Conservation (phyloP, 495 filamentous ascomycete genomes). For the Tuber calosporum region DNA sequence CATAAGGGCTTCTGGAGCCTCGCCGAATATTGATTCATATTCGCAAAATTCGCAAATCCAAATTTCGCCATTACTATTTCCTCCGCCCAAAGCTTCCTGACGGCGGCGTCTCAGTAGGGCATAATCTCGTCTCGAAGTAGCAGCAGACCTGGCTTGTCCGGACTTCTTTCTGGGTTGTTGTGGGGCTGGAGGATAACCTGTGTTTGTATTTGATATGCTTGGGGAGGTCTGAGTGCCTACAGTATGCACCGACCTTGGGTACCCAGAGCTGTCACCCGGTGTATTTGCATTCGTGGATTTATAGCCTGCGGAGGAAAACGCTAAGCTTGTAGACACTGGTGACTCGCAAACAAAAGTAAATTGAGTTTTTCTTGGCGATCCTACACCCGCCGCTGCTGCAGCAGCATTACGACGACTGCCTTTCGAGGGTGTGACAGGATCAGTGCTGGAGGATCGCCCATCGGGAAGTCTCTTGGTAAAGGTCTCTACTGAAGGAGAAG, state of each 20-base stretch:
- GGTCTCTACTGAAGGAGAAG: constrained; percentile 33
- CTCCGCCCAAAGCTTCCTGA: constrained; percentile 60
- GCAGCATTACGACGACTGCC: constrained; percentile 14
- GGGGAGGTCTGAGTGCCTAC: constrained; percentile 42
- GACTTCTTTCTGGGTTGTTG: constrained; percentile 51
- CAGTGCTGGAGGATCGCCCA: constrained; percentile 19
- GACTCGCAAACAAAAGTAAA: constrained; percentile 42
- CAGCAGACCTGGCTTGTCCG: constrained; percentile 46
- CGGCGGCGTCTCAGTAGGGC: constrained; percentile 56
- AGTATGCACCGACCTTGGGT: constrained; percentile 39
- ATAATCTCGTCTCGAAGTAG: constrained; percentile 51
- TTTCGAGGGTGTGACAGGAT: constrained; percentile 31
- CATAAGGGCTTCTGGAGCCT: constrained; percentile 73
- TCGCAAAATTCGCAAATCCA: constrained; percentile 96
- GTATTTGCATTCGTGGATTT: constrained; percentile 7
- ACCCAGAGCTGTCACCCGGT: constrained; percentile 16
- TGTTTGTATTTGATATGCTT: constrained; percentile 34
- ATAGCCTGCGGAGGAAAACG: constrained; percentile 24
- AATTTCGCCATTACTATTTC: constrained; percentile 61
- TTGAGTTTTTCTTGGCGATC: constrained; percentile 39
- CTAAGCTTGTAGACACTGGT: constrained; percentile 36
- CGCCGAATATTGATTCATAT: constrained; percentile 79
- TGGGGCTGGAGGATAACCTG: constrained; percentile 42
- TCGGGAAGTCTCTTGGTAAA: constrained; percentile 21
- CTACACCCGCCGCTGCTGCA: constrained; percentile 17